Conservation (phyloP, 208 protist genomes). For the Crithidia bombi region DNA sequence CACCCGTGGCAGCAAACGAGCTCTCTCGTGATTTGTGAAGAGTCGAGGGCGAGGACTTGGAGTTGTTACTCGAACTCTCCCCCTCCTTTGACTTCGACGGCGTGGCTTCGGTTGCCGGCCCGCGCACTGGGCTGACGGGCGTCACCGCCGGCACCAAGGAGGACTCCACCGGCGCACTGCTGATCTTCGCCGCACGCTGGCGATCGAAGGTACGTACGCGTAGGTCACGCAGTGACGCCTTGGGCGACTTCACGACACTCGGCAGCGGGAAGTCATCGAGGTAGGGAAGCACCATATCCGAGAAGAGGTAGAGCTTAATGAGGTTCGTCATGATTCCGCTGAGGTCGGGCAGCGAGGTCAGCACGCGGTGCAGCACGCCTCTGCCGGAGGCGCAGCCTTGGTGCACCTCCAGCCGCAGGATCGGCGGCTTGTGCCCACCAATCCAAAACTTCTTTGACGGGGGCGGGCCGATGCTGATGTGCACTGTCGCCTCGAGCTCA, state of each 20-base stretch:
- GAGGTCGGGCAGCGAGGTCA: slow-evolving; percentile 77
- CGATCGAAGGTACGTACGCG: slow-evolving; percentile 70
- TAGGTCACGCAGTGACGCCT: slow-evolving; percentile 21
- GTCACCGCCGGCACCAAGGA: neutral
- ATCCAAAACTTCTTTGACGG: slow-evolving; percentile 90
- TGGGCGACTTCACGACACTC: slow-evolving; percentile 64
- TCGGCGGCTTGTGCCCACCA: slow-evolving; percentile 61
- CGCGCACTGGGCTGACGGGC: neutral
- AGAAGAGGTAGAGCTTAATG: slow-evolving; percentile 73
- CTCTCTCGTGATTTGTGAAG: neutral
- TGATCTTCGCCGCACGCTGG: slow-evolving; percentile 50
- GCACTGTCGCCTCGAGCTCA: slow-evolving; percentile 60
- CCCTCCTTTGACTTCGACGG: neutral
- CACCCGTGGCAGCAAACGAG: neutral
- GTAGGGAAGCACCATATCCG: slow-evolving; percentile 79
- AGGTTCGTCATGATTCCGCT: slow-evolving; percentile 68
- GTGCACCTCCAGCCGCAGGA: slow-evolving; percentile 58
- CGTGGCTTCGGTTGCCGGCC: neutral
- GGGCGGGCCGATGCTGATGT: slow-evolving; percentile 84
- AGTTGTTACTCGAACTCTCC: neutral
- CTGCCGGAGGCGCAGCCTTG: slow-evolving; percentile 58
- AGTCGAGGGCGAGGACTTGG: neutral
- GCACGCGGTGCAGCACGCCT: slow-evolving; percentile 79
- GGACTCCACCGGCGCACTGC: slow-evolving; percentile 20
- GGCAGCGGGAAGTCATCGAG: slow-evolving; percentile 90